Base-by-base conservation (phyloP, 176 grass and related monocot genomes). In the Neostapfia colusana region DNA sequence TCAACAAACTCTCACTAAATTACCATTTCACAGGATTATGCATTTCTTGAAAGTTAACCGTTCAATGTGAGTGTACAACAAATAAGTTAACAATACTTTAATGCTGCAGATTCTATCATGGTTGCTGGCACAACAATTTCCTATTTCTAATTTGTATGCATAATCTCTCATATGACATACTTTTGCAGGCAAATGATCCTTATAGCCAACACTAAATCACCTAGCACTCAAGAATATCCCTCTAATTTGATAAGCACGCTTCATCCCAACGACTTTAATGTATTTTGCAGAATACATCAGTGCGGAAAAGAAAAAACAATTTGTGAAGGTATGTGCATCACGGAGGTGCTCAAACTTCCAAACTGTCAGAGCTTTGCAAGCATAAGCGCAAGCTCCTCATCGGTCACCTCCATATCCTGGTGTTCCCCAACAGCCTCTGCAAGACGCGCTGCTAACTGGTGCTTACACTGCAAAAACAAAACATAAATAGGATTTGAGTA, bases 381-480 rank as follows among this genome's bases (percentile, higher is more conserved):
- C 95, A 98, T 98, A 41, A 85, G 59, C 25, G 87, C 95, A 4
- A 99, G 82, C 56, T 92, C 85, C 49, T 90, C 92, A 69, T 92
- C 95, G 0, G 75, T 88, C 64, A 99, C 89, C 74, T 95, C 85
- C 46, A 95, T 39, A 35, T 90, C 89, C 54, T 78, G 59, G 54
- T 90, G 76, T 40, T 73, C 70, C 8, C 92, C 88, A 7, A 92
- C 82, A 15, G 95, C 95, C 50, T 95, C 95, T 60, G 89, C 95
- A 67, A 99, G 85, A 25, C 87, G 89, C 5, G 95, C 95, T 27
- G 96, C 92, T 88, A 99, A 85, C 75, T 99, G 96, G 78, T 95
- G 95, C 80, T 99, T 99, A 44, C 89, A 99, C 92, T 95, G 64
- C 28, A 59, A 74, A 44, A 37, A 56, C 31, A 31, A 1, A 36